Conservation (phyloP, 1,284 basidiomycete species). For the Cutaneotrichosporon dermatis region DNA sequence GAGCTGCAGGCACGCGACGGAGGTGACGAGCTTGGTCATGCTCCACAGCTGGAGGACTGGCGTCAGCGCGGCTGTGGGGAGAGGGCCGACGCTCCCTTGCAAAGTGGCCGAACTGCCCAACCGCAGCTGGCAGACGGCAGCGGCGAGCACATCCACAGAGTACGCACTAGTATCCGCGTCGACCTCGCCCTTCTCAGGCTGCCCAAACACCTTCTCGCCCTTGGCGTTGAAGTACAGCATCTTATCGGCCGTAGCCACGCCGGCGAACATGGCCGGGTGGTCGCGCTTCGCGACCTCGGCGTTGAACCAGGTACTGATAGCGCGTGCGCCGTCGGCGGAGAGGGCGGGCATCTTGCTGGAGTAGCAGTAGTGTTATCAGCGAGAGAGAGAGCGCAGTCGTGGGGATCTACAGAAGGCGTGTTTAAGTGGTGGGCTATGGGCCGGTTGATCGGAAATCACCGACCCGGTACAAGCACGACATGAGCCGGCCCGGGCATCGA, state of each 20-base stretch:
- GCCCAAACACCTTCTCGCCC: conserved; percentile 28
- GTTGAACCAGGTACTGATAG: conserved; percentile 21
- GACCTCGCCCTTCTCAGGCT: conserved; percentile 25
- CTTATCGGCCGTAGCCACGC: conserved; percentile 29
- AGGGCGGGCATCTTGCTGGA: background rate
- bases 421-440: no score
- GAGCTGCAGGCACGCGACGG: conserved; percentile 37
- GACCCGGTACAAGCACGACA: no score
- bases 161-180: conserved; percentile 33
- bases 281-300: conserved; percentile 18
- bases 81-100: no score
- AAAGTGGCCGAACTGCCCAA: no score
- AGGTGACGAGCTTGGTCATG: conserved; percentile 32
- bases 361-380: no score
- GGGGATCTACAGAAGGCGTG: no score
- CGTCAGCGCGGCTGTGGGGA: no score
- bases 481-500: no score
- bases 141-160: no score
- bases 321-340: conserved; percentile 9
- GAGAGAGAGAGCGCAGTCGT: no score
- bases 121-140: no score
- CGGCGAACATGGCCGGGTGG: conserved; percentile 30
- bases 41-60: conserved; percentile 33
- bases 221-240: conserved; percentile 27
- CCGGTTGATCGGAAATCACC: no score